Conservation (phyloP, 2,329 filamentous ascomycete species). For the Annulohypoxylon truncatum region DNA sequence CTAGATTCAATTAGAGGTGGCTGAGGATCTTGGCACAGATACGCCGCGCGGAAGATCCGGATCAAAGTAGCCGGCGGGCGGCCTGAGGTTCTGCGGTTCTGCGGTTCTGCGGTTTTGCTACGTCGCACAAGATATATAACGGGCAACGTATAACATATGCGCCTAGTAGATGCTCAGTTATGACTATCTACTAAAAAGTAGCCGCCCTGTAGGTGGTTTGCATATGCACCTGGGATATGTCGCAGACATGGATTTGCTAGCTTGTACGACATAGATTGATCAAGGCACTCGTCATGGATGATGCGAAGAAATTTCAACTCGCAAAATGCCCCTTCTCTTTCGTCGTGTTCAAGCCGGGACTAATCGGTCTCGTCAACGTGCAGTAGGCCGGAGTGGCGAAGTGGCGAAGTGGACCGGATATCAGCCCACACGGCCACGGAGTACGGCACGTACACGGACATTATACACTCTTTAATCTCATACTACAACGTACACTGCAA, state of each 20-base stretch:
- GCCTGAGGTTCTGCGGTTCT: not conserved
- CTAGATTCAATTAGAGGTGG: constrained; percentile 14
- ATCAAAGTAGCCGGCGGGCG: constrained; percentile 2
- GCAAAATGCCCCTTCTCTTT: not conserved
- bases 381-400: constrained; percentile 26
- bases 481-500: constrained; percentile 20
- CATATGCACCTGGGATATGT: constrained; percentile 18
- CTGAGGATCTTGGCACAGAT: constrained; percentile 32
- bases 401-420: constrained; percentile 28
- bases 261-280: constrained; percentile 3
- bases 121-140: constrained; percentile 23
- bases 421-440: constrained; percentile 30
- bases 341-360: not conserved
- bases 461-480: constrained; percentile 2
- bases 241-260: not conserved
- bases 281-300: not conserved
- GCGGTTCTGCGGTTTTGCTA: constrained; percentile 14
- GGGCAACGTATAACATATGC: constrained; percentile 18
- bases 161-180: constrained; percentile 20
- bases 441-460: constrained; percentile 8
- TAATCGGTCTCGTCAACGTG: constrained; percentile 12
- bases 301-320: not conserved
- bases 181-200: constrained; percentile 28
- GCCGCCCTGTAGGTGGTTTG: constrained; percentile 22
- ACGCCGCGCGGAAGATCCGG: constrained; percentile 27